Evolutionary conservation across 768 basidiomycete genomes (phyloP), one percentile per base, ranked within the genome.

Genomic region (Lactarius pseudohatsudake): DNA sequence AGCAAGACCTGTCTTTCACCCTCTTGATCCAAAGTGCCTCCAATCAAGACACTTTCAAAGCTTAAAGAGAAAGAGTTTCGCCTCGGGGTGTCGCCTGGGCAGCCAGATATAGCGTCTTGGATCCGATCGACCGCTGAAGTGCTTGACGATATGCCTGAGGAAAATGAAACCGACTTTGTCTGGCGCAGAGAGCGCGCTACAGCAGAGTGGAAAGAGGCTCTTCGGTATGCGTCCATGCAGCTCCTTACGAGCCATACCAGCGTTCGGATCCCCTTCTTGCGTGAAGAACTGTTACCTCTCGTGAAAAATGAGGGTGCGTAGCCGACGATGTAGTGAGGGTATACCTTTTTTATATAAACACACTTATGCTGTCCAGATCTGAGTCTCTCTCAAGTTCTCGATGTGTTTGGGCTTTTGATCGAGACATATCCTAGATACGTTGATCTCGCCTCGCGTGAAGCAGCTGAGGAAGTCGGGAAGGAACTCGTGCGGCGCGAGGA

Each of bases 391-490:
- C 88, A 90, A 72, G 80, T 79, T 22, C 70, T 88, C 76, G 92
- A 92, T 72, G 72, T 94, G 30, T 89, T 95, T 75, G 81, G 81
- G 65, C 78, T 94, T 5, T 77, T 95, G 58, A 89, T 88, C 1
- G 77, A 85, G 60, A 94, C 91, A 0, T 90, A 92, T 75, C 86
- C 90, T 18, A 85, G 89, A 71, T 94, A 94, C 79, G 78, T 85
- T 54, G 94, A 96, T 74, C 75, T 81, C 2, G 73, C 80, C 57
- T 95, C 93, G 1, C 81, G 88, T 67, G 82, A 85, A 63, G 90
- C 90, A 2, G 89, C 91, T 0, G 87, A 92, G 71, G 77, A 77
- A 2, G 82, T 93, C 36, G 86, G 84, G 0, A 82, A 85, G 74
- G 84, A 85, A 57, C 72, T 94, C 62, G 83, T 92, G 22, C 78